Evolutionary conservation across 176 grass and related monocot genomes (phyloP), one percentile per base, ranked within the genome.

Genomic region (Puccinellia tenuiflora): DNA sequence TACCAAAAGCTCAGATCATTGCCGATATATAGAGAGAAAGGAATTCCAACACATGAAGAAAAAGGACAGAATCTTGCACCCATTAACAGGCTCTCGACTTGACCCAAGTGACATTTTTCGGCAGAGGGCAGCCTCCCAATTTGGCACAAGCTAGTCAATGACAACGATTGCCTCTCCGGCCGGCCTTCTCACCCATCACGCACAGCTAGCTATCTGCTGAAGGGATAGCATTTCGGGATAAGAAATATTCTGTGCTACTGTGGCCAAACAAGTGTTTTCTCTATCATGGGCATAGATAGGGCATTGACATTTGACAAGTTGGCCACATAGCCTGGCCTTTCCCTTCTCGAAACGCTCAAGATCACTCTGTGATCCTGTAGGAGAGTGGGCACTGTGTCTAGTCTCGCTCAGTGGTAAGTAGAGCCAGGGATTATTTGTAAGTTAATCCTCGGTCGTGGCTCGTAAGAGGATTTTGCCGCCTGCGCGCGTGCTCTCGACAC

Each of bases 401-500:
- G 51, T 24, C 29, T 14, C 54, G 24, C 73, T 79, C 29, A n/a
- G 73, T 45, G 75, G 14, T 31, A 38, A 51, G 9, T 29, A 18
- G 45, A 57, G 22, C 40, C 9, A 12, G 40, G 10, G 81, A 60
- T 73, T 85, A 90, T 38, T 42, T 46, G 3, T 15, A 46, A 45
- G 57, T 48, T 85, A 90, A 86, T 84, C 84, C 62, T 17, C 7
- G 7, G 22, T 9, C 1, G 1, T 24, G 26, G 7, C 13, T 9
- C 1, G 1, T 24, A n/a, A 31, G 28, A 28, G 54, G n/a, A 54
- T 42, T 54, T 76, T 42, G 48, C 24, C 26, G 9, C 62, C 62
- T 45, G 78, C 85, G 88, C 45, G 54, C 86, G 78, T 90, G 88
- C 76, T 82, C 28, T 20, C 37, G 25, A 65, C 78, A 80, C 88